Base-by-base conservation (phyloP, 208 protist genomes). In the Crithidia acanthocephali region DNA sequence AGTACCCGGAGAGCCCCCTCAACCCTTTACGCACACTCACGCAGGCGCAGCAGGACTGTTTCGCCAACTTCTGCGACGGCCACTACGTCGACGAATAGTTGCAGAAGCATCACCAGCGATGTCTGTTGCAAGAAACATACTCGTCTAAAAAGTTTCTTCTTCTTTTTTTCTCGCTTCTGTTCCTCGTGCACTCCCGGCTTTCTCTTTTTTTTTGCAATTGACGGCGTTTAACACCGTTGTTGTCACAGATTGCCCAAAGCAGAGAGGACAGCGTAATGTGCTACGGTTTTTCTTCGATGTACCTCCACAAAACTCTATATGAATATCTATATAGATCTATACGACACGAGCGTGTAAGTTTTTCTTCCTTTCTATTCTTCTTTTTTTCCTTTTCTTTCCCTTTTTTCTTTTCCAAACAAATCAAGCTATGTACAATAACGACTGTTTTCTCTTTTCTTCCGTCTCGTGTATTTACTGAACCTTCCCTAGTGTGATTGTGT, bases 61-160 rank as follows among this genome's bases (percentile, higher is more conserved):
- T 97, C 76, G 80, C 87, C 16, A 94, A 89, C 57, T 97, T 97
- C 76, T 94, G 88, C 72, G 85, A 97, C 67, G 92, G 92, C 33
- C 72, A 94, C 61, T 96, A 91, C 67, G 82, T 85, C 15, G 79
- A 82, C 53, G 80, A 88, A 64, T 94, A 86, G 52, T 42, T 15
- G 55, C 30, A 59, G 4, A 16, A 27, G 18, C 45, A 22, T 22
- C 37, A 59, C 20, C 23, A 72, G 45, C 48, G 23, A 58, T 35
- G 18, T 0, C 16, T 32, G 30, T 40, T 1, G 7, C 6, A 7
- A 13, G 27, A 35, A 30, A 57, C 10, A 32, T 1, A 2, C 2
- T 35, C 45, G 20, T 4, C 18, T 22, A 28, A 51, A 13, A 7
- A 32, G 8, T 30, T 23, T 32, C 25, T 32, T 16, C 20, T 18